Base-by-base conservation (phyloP, 345 rosid species). In the Rhizophora mangle region DNA sequence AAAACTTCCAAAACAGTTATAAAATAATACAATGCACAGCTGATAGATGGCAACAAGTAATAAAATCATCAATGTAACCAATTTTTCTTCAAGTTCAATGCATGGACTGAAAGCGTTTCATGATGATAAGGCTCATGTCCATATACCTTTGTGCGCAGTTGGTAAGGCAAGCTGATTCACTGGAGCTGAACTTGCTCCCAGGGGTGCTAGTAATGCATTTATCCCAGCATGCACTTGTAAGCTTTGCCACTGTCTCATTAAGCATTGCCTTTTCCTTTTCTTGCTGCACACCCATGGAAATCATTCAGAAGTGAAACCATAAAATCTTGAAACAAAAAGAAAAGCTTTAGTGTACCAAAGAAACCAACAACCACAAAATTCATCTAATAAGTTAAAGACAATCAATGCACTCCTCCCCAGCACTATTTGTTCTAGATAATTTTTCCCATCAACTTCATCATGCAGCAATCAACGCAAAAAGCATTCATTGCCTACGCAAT, bases 151-250 rank as follows among this genome's bases (percentile, higher is more conserved):
- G 87, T 4, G 96, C 96, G 29, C 99, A 95, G 64, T 92, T 72
- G 31, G 83, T 32, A 31, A 95, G 94, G 73, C 98, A 95, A 64
- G 91, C 64, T 26, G 82, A 63, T 82, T 95, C 98, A 20, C 92
- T 80, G 8, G 99, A 95, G 84, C 99, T 92, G 84, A 95, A 89
- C 78, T 95, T 92, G 76, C 88, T 92, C 73, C 98, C 98, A 8
- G 96, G 97, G 7, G 93, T 72, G 24, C 89, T 71, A 1, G 89
- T 89, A 55, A 92, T 81, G 74, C 99, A 95, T 59, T 95, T 95
- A 82, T 95, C 99, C 98, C 99, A 95, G 76, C 98, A 95, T n/a
- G 68, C 80, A 51, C 84, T 87, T 3, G 98, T 90, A 31, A 90
- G 83, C 84, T 90, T 90, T 13, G 91, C 80, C 70, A 95, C 86